Conservation (phyloP, 176 grass and related monocot genomes). For the Oryza australiensis region DNA sequence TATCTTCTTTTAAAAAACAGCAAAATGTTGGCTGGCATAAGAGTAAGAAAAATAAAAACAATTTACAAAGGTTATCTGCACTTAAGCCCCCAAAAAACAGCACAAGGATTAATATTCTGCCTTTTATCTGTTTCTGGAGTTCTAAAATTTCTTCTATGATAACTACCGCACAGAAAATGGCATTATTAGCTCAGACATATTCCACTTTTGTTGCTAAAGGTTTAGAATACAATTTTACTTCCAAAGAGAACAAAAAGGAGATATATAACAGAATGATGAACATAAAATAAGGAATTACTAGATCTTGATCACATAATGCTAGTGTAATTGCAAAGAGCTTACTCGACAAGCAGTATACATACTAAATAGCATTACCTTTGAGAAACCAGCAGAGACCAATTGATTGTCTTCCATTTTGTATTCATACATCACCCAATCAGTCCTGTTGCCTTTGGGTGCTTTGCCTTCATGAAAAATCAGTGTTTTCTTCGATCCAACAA, state of each 20-base stretch:
- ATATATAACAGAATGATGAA: neutral
- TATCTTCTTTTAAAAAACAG: neutral
- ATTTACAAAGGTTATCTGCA: too few species aligned
- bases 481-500: conserved; percentile 80
- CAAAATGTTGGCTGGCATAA: neutral
- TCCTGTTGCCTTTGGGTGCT: conserved; percentile 66
- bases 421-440: conserved; percentile 98
- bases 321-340: neutral
- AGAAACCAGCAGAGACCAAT: conserved; percentile 57
- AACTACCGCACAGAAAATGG: neutral
- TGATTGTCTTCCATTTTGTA: conserved; percentile 63
- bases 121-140: too few species aligned
- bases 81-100: too few species aligned
- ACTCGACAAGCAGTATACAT: neutral
- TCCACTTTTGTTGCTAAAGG: neutral
- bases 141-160: neutral
- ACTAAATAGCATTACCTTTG: conserved; percentile 51
- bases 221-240: neutral
- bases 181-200: neutral
- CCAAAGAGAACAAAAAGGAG: neutral
- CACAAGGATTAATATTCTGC: neutral
- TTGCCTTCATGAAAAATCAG: conserved; percentile 93
- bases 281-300: neutral
- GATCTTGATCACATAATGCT: neutral
- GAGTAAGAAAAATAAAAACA: too few species aligned